A percentile compares a stretch with the other conserved stretches of the same genome.
Evolutionary conservation across 2,329 filamentous ascomycete species (phyloP).

Genomic region (Beauveria asiatica): DNA sequence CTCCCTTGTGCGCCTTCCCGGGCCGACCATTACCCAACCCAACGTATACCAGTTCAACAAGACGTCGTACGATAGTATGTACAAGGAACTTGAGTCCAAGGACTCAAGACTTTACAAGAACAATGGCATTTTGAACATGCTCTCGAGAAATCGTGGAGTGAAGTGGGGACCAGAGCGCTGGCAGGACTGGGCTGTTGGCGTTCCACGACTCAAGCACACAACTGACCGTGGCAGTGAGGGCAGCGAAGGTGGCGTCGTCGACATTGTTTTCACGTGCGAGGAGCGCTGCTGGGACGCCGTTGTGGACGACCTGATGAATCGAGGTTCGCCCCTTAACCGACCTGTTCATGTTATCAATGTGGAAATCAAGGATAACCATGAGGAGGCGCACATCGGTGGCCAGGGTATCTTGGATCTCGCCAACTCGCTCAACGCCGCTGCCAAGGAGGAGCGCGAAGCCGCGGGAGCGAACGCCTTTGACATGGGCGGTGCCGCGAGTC

Average conservation of each 20-base stretch:
- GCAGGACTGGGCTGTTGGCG: constrained; percentile 92
- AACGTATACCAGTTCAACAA: constrained; percentile 99
- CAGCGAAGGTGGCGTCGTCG: constrained; percentile 81
- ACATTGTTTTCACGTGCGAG: constrained; percentile 94
- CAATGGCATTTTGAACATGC: constrained; percentile 93
- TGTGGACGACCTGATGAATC: constrained; percentile 80
- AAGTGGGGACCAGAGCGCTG: constrained; percentile 96
- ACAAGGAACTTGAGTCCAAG: constrained; percentile 78
- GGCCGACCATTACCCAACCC: constrained; percentile 82
- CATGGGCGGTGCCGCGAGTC: constrained; percentile 54
- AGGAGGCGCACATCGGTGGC: constrained; percentile 86
- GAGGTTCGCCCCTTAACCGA: constrained; percentile 78
- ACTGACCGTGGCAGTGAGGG: constrained; percentile 70
- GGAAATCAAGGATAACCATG: constrained; percentile 96
- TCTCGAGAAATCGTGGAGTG: constrained; percentile 80
- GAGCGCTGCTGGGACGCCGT: constrained; percentile 98
- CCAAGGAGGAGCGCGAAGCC: constrained; percentile 63
- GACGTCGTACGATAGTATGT: constrained; percentile 91
- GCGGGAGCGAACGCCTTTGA: constrained; percentile 61
- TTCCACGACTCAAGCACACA: constrained; percentile 69
- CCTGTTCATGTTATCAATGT: constrained; percentile 98
- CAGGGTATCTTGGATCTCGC: constrained; percentile 88
- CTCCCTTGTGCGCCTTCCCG: constrained; percentile 85
- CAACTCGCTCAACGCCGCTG: constrained; percentile 71
- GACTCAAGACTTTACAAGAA: constrained; percentile 80